phyloP scores from a whole-genome alignment of 768 basidiomycete species.

The Panaeolus cyanescens region DNA sequence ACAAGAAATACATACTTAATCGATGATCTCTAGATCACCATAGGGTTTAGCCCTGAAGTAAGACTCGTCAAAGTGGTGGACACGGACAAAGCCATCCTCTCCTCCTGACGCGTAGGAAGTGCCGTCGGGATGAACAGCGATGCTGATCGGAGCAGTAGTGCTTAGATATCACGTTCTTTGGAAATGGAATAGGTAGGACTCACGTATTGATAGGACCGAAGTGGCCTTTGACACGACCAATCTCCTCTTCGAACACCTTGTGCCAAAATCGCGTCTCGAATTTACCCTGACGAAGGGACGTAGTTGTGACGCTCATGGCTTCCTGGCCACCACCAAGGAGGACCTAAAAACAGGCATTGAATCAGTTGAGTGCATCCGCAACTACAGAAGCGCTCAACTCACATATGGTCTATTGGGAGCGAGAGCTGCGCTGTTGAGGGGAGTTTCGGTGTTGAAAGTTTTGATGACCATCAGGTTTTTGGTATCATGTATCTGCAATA shows the following conservation, averaged over 20 bases:
- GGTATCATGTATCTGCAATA: constrained; percentile 77
- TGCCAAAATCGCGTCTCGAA: constrained; percentile 99
- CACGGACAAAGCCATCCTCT: constrained; percentile 93
- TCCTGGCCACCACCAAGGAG: constrained; percentile 97
- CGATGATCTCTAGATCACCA: constrained; percentile 76
- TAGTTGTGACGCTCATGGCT: constrained; percentile 96
- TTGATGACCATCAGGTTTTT: constrained; percentile 90
- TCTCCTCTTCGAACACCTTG: constrained; percentile 94
- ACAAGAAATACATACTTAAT: constrained; percentile 30
- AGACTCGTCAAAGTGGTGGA: constrained; percentile 92
- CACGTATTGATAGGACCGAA: constrained; percentile 97
- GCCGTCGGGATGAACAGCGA: constrained; percentile 90
- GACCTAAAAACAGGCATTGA: constrained; percentile 45
- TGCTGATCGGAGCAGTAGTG: constrained; percentile 44
- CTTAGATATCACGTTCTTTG: not conserved
- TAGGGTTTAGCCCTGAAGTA: constrained; percentile 93
- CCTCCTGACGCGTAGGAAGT: constrained; percentile 91
- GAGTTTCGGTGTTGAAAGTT: constrained; percentile 91
- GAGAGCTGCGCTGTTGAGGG: constrained; percentile 90
- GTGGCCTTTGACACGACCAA: constrained; percentile 96
- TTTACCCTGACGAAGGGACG: constrained; percentile 90
- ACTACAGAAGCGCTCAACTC: constrained; percentile 19
- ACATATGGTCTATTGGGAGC: constrained; percentile 86
- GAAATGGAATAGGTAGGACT: constrained; percentile 31
- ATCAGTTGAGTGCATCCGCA: not conserved